Base-by-base conservation (phyloP, 2,329 filamentous ascomycete species). In the Aureobasidium uvarum region DNA sequence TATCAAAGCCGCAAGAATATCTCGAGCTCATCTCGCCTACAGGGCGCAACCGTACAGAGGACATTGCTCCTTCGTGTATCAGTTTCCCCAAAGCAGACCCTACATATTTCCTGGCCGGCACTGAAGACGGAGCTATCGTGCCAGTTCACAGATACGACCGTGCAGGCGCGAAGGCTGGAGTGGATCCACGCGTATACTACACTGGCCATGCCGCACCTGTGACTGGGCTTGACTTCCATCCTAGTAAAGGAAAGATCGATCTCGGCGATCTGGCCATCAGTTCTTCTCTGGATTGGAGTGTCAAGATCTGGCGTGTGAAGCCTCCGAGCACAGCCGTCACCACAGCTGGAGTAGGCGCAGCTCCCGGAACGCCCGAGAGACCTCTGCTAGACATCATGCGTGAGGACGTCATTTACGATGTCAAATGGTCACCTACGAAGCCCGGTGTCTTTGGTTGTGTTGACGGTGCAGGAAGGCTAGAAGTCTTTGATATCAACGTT, bases 101-200 rank as follows among this genome's bases (percentile, higher is more conserved):
- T 3, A 99, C 95, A 0, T 98, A 96, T 77, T 99, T 99, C 82
- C 86, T 99, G 3, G 90, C 96, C 39, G 95, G 96, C 46, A 96
- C 93, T 33, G 95, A 99, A 80, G 95, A 99, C 81, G 96, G 96
- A 59, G 89, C 89, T 54, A 97, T 99, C 69, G 96, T 95, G 77
- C 93, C 95, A 0, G 97, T 96, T 75, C 95, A 99, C 77, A 86
- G 95, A 68, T 99, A 99, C 79, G 95, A 99, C 77, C 91, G 96
- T 69, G 95, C 96, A 6, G 95, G 95, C 66, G 95, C 95, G 69
- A 98, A 98, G 80, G 94, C 95, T 5, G 95, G 95, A 55, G 92
- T 97, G 31, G 96, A 99, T 75, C 86, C 89, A 65, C 88, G 93
- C 67, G 88, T 97, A 67, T 89, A 88, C 70, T 99, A 99, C 80